These are phyloP conservation scores for Kazachstania kunashirensis DNA, from an alignment of 805 yeast genomes.

Conservation along the genomic window DNA sequence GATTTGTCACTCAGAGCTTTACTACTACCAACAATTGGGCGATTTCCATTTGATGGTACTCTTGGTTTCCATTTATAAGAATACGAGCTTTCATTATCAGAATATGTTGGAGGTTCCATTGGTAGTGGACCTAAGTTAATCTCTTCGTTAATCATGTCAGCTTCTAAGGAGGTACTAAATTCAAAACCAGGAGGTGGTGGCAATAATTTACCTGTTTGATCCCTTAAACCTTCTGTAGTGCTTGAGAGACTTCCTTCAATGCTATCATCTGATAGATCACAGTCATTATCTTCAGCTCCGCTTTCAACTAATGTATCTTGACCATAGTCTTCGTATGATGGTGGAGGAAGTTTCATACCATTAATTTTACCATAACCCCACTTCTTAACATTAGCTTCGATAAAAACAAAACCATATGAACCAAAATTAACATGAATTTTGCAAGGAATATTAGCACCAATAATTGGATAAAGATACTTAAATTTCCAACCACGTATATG, in stretches of 20 bases:
- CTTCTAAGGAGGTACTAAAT: constrained; percentile 22
- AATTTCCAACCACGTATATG: constrained; percentile 64
- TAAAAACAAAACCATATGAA: constrained; percentile 77
- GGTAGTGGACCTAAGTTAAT: constrained; percentile 29
- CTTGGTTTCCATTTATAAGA: not conserved
- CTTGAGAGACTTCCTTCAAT: constrained; percentile 21
- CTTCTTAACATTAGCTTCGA: constrained; percentile 86
- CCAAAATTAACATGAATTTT: constrained; percentile 85
- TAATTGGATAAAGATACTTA: constrained; percentile 70
- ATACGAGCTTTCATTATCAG: constrained; percentile 12
- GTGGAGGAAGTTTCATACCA: constrained; percentile 88
- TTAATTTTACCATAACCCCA: constrained; percentile 93
- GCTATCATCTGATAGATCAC: constrained; percentile 27
- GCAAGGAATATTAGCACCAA: constrained; percentile 79
- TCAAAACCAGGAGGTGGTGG: constrained; percentile 34
- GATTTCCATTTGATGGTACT: not conserved
- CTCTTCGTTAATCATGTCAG: constrained; percentile 18
- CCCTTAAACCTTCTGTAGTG: constrained; percentile 15
- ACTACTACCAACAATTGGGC: constrained; percentile 4
- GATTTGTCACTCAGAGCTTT: constrained; percentile 4
- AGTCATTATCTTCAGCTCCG: constrained; percentile 41
- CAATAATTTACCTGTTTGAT: constrained; percentile 22
- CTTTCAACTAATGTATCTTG: constrained; percentile 71
- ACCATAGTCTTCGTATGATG: constrained; percentile 73
- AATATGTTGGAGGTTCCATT: constrained; percentile 33